A percentile compares a stretch with the other conserved stretches of the same genome.
Evolutionary conservation across 305 asterid species (phyloP).

Genomic region (Ajuga reptans): DNA sequence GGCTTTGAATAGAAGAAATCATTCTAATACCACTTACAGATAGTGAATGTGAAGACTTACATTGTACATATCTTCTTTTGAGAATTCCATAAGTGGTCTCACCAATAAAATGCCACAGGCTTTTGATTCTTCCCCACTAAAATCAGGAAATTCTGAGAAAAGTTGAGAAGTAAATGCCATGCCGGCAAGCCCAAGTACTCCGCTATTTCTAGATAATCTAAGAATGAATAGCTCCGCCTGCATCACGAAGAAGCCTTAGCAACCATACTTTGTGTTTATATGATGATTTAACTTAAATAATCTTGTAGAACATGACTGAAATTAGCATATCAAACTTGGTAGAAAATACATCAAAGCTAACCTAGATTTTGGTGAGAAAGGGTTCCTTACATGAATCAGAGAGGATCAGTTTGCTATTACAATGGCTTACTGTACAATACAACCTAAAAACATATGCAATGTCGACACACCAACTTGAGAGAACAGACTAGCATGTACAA

Average conservation of each 20-base stretch:
- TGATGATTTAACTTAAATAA: background rate
- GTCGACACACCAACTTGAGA: no score
- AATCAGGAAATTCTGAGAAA: constrained; percentile 38
- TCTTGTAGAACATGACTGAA: background rate
- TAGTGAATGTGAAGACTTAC: constrained; percentile 36
- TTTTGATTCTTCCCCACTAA: constrained; percentile 32
- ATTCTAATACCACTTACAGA: background rate
- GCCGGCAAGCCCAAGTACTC: constrained; percentile 97
- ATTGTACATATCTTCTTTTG: constrained; percentile 80
- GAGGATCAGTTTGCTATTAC: no score
- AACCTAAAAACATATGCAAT: no score
- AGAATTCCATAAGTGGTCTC: constrained; percentile 74
- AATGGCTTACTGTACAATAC: no score
- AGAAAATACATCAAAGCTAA: background rate
- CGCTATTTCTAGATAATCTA: constrained; percentile 80
- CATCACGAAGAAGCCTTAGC: constrained; percentile 27
- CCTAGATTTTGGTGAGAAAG: background rate
- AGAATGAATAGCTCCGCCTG: constrained; percentile 83
- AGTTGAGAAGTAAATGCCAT: constrained; percentile 64
- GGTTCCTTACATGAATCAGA: no score
- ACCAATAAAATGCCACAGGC: constrained; percentile 54
- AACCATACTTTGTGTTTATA: constrained; percentile 14
- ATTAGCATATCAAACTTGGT: background rate
- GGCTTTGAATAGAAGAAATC: background rate
- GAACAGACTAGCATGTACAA: no score